Evolutionary conservation across 129 eudicot species (phyloP).

Genomic region (Sambucus nigra): DNA sequence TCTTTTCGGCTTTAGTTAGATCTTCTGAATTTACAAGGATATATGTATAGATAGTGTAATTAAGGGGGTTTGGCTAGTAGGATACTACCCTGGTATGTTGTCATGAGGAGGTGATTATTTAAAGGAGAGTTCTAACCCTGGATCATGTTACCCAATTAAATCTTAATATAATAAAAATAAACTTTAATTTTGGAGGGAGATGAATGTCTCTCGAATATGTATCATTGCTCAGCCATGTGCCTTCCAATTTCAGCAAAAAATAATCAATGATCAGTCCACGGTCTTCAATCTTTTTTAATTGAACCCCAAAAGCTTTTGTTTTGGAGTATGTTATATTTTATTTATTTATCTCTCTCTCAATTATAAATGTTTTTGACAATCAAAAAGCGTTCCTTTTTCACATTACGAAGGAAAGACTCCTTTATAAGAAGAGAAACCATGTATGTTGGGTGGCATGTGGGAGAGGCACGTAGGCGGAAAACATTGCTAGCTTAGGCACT

Average conservation of each 20-base stretch:
- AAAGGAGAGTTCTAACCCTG: not conserved
- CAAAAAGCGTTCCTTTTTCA: slow-evolving; percentile 3
- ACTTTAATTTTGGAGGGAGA: not conserved
- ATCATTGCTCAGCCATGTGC: slow-evolving; percentile 15
- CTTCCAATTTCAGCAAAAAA: slow-evolving; percentile 1
- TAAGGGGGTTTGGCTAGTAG: not conserved
- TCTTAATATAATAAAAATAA: not conserved
- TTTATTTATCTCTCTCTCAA: slow-evolving; percentile 3
- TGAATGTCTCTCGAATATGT: not conserved
- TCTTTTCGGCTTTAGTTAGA: not conserved
- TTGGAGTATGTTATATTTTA: slow-evolving; percentile 7
- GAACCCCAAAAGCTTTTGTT: slow-evolving; percentile 1
- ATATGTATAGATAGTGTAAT: not conserved
- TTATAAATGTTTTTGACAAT: slow-evolving; percentile 2
- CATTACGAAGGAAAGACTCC: not conserved
- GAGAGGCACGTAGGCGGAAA: slow-evolving; percentile 9
- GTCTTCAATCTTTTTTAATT: slow-evolving; percentile 1
- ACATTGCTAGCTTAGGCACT: not conserved
- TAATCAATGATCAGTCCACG: slow-evolving; percentile 16
- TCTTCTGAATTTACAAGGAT: not conserved
- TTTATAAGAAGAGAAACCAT: not conserved
- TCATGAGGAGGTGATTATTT: not conserved
- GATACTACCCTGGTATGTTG: not conserved
- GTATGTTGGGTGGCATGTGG: slow-evolving; percentile 17
- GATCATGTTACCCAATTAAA: slow-evolving; percentile 1